These are phyloP conservation scores for Musa troglodytarum DNA, from an alignment of 176 grass and related monocot genomes.

Conservation along the genomic window DNA sequence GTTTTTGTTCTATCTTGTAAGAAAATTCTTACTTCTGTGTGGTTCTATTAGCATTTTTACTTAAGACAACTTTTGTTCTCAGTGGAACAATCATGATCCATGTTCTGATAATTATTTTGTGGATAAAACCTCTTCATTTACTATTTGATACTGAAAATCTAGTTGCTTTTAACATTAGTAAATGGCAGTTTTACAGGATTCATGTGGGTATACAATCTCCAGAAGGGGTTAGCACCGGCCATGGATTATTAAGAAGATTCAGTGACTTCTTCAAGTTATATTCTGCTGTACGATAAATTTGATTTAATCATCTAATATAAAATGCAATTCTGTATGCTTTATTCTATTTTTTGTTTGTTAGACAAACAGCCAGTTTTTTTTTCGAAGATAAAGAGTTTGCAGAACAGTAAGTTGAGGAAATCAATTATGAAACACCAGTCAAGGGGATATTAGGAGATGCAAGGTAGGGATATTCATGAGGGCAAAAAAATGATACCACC, in stretches of 20 bases:
- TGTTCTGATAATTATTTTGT: too few relatives aligned
- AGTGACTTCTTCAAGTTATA: slow-evolving; percentile 81
- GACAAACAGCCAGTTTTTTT: neutral
- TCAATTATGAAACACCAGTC: too few relatives aligned
- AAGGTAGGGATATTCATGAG: too few relatives aligned
- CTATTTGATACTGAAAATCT: neutral
- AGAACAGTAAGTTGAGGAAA: neutral
- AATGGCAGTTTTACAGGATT: slow-evolving; percentile 99
- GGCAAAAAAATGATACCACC: too few relatives aligned
- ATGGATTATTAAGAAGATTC: slow-evolving; percentile 79
- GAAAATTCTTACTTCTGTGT: too few relatives aligned
- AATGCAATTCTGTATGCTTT: slow-evolving; percentile 18
- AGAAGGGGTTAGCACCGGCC: slow-evolving; percentile 77
- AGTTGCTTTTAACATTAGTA: slow-evolving; percentile 54
- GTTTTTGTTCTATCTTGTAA: too few relatives aligned
- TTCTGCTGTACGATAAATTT: slow-evolving; percentile 59
- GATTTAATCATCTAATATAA: neutral
- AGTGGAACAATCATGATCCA: too few relatives aligned
- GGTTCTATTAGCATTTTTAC: too few relatives aligned
- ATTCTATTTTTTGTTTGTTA: neutral
- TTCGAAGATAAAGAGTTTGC: neutral
- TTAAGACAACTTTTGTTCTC: too few relatives aligned
- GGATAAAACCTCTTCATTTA: neutral
- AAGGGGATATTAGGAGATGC: too few relatives aligned
- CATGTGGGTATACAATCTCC: slow-evolving; percentile 96